Conservation (phyloP, 345 rosid species). For the Salix exigua region DNA sequence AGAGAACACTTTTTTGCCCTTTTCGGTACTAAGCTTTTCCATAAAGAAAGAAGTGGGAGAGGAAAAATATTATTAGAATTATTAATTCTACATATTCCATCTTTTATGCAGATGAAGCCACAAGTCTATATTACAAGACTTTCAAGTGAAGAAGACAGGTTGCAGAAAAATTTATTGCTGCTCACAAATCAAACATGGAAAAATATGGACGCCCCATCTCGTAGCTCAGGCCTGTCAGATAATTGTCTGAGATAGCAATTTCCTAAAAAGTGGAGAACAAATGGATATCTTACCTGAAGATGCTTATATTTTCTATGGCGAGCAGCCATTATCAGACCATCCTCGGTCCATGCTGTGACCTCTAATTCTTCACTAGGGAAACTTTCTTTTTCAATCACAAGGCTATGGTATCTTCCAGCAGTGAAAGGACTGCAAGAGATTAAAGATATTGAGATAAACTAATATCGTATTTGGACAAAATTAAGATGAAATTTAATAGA, state of each 20-base stretch:
- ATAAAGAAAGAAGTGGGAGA: too few species aligned
- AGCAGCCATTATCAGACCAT: constrained; percentile 93
- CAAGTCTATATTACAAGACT: neutral
- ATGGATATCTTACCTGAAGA: constrained; percentile 51
- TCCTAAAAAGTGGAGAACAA: neutral
- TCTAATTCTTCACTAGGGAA: constrained; percentile 72
- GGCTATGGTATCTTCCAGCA: constrained; percentile 92
- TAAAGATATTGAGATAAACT: neutral
- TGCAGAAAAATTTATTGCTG: neutral
- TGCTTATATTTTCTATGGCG: constrained; percentile 75
- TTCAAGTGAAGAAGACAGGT: neutral
- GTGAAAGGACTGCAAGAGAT: constrained; percentile 62
- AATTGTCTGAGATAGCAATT: neutral
- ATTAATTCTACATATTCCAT: neutral
- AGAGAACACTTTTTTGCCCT: too few species aligned
- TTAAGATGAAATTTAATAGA: neutral
- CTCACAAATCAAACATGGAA: neutral
- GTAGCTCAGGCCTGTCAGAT: neutral
- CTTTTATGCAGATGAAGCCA: neutral
- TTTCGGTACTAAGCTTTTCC: too few species aligned
- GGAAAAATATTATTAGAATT: neutral
- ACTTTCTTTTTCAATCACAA: constrained; percentile 71
- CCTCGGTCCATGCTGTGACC: constrained; percentile 93
- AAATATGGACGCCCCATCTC: neutral
- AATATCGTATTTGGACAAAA: neutral